These are phyloP conservation scores for Colletotrichum noveboracense DNA, from an alignment of 2,329 filamentous ascomycete species.

Conservation along the genomic window DNA sequence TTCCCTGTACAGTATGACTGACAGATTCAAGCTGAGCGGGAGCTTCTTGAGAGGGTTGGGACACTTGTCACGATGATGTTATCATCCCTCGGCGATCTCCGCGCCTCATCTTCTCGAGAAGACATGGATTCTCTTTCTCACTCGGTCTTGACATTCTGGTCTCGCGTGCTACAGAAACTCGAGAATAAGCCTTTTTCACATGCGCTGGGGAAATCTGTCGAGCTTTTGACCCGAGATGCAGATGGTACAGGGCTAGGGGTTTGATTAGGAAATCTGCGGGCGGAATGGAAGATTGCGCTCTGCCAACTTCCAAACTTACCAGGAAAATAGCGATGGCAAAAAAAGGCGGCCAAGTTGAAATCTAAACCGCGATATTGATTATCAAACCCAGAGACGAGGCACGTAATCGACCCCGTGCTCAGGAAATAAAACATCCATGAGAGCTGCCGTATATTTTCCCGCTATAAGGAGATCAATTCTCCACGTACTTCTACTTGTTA, in stretches of 20 bases:
- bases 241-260: fast-evolving
- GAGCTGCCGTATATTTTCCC: not conserved
- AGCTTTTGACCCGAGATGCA: not conserved
- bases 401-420: fast-evolving
- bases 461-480: not conserved
- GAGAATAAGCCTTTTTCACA: not conserved
- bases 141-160: not conserved
- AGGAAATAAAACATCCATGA: not conserved
- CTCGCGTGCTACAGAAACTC: not conserved
- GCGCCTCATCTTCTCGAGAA: not conserved
- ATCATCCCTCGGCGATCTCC: not conserved
- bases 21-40: not conserved
- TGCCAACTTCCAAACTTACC: fast-evolving
- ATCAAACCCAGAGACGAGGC: not conserved
- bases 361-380: fast-evolving
- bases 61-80: not conserved
- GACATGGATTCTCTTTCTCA: not conserved
- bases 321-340: fast-evolving
- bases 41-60: no score
- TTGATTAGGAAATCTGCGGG: not conserved
- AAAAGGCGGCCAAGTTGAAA: not conserved
- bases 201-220: not conserved
- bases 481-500: fast-evolving
- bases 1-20: no score
- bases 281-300: fast-evolving